Base-by-base conservation (phyloP, 805 yeast species). In the Hanseniaspora nectarophila region DNA sequence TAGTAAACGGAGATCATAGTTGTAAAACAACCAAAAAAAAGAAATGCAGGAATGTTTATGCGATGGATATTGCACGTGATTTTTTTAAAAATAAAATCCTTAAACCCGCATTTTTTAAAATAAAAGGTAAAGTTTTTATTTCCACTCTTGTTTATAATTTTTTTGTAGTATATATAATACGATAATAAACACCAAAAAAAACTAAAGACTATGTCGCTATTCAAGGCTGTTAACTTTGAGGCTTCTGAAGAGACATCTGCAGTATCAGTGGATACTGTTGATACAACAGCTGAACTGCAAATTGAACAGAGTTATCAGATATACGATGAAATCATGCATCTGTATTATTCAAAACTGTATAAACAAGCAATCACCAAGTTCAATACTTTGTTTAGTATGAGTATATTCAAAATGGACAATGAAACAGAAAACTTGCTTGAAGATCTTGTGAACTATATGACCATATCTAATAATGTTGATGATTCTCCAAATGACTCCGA, bases 281-380 rank as follows among this genome's bases (percentile, higher is more conserved):
- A 85, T 15, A 37, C 39, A 20, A 83, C 97, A 1, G 71, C 95
- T 45, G 99, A 92, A 63, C 70, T 90, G 23, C 97, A 90, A 60
- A 76, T 77, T 20, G 97, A 92, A 64, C 85, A 84, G 61, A 92
- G 95, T 3, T 82, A 83, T 63, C 78, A 77, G 57, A 67, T 80
- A 12, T 87, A 83, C 62, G 86, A 86, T 59, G 66, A 67, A 20
- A 96, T 96, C 0, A 69, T 92, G 42, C 64, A 67, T 9, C 67
- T 68, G 9, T 90, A 92, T 57, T 78, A 80, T 56, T 63, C 68
- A 1, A 66, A 68, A 2, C 61, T 75, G 2, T 74, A 71, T 55
- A 65, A 64, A 0, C 71, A 67, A 3, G 82, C 97, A 0, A 72
- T 73, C 38, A 58, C 58, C 0, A 65, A 70, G 16, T 92, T 87